Base-by-base conservation (phyloP, 805 yeast genomes). In the Nakazawaea anatomiae region DNA sequence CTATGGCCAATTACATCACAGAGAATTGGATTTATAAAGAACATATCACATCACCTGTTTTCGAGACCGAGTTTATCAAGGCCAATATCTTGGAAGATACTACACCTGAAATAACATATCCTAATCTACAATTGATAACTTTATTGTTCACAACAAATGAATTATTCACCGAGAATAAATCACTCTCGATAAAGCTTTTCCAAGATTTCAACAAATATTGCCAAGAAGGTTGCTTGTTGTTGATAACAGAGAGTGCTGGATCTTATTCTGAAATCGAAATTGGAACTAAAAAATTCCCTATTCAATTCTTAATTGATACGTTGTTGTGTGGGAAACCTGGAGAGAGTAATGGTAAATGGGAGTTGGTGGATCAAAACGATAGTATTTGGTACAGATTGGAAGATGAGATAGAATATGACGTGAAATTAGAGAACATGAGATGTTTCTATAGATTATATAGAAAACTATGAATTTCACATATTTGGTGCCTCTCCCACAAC, bases 221-320 rank as follows among this genome's bases (percentile, higher is more conserved):
- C 64, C 61, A 66, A 36, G 50, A 64, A 1, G 94, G 91, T 0
- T 67, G 88, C 12, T 64, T 77, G 31, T 65, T 89, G 36, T 70
- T 90, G 43, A 80, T 89, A 28, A 79, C 88, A 1, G 97, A 89
- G 60, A 85, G 94, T 67, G 97, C 97, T 0, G 96, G 97, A 0
- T 86, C 95, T 8, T 89, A 83, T 65, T 87, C 96, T 1, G 84
- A 88, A 58, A 86, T 89, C 39, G 75, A 80, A 2, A 76, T 89
- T 42, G 96, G 96, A 4, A 65, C 79, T 32, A 89, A 85, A 63
- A 77, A 72, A 56, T 89, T 89, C 69, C 96, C 96, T 0, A 83
- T 89, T 4, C 90, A 88, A 56, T 88, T 85, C 58, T 71, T 89
- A 39, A 72, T 90, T 9, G 96, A 89, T 60, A 87, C 85, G 38